Evolutionary conservation across 805 yeast genomes (phyloP), one percentile per base, ranked within the genome.

Genomic region (Kurtzmaniella fragi): DNA sequence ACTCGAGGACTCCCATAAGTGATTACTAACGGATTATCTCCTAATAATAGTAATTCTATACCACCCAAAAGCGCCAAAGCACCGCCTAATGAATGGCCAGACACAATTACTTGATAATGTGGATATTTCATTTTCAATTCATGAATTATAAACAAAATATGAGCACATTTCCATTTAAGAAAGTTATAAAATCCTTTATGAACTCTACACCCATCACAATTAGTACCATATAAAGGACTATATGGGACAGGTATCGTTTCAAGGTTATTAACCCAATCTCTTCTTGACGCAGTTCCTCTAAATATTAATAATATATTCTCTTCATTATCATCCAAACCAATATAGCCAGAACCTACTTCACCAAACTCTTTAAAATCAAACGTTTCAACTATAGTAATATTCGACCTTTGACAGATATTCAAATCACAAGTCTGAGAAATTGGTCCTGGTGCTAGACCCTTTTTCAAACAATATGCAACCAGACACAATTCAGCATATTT

Each of bases 81-180:
- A 5, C 82, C 95, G 3, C 89, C 90, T 31, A 85, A 58, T 0
- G 93, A 85, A 57, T 86, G 95, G 0, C 95, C 95, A 1, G 80
- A 64, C 1, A 82, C 67, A 1, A 74, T 67, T 4, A 83, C 42
- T 15, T 64, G 53, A 52, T 78, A 82, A 17, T 67, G 70, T 0
- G 78, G 75, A 49, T 71, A 59, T 14, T 13, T 8, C 9, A 55
- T 42, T 15, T 61, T 53, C 14, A 71, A 48, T 2, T 48, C 43
- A 11, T 58, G 48, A 1, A 80, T 60, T 6, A 51, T 57, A 8
- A 59, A 45, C 28, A 74, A 52, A 27, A 73, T 62, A 9, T 57
- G 48, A 2, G 52, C 58, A 35, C 70, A 62, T 42, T 77, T 67
- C 11, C 62, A 63, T 38, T 61, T 57, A 31, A 74, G 57, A 14